Evolutionary conservation across 1,284 basidiomycete genomes (phyloP), one percentile per base, ranked within the genome.

Genomic region (Sporisorium sorghi): DNA sequence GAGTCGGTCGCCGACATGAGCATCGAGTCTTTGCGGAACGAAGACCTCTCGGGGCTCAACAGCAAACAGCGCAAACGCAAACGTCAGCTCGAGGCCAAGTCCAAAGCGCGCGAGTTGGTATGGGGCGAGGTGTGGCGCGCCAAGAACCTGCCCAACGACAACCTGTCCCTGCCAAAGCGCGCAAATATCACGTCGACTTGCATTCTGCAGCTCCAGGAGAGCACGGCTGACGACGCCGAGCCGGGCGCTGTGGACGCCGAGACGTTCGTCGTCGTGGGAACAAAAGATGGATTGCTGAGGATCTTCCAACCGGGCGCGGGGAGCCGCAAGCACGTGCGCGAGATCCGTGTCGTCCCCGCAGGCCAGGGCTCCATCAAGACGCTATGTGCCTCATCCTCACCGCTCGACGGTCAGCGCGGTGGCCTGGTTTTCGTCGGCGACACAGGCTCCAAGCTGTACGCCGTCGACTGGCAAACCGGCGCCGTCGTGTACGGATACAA

Each of bases 121-220:
- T 76, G 73, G 73, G 79, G 79, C 21, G 77, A 81, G 49, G 60
- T 79, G 5, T 81, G 79, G 79, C 51, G 79, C 8, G 77, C 79
- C 6, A 81, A 81, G 30, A 78, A 79, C 28, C 60, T 81, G 24
- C 76, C 79, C 24, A 79, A 81, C 47, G 79, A 81, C 57, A 66
- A 67, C 32, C 64, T 81, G 5, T 72, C 67, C 2, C 43, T 81
- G 24, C 77, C 76, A 19, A 56, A 77, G 35, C 53, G 72, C 14
- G 73, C 79, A 8, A 73, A 78, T 47, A 78, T 81, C 32, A 63
- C 76, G 0, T 42, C 50, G n/a, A 65, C 77, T 4, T 61, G 63
- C 53, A 58, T 81, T 15, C 40, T 80, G 2, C 46, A 42, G 14
- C 54, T 70, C 33, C 17, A 37, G 9, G 32, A 21, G 11, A 26